Evolutionary conservation across 805 yeast genomes (phyloP).

Genomic region (Ogataea chonburiensis): DNA sequence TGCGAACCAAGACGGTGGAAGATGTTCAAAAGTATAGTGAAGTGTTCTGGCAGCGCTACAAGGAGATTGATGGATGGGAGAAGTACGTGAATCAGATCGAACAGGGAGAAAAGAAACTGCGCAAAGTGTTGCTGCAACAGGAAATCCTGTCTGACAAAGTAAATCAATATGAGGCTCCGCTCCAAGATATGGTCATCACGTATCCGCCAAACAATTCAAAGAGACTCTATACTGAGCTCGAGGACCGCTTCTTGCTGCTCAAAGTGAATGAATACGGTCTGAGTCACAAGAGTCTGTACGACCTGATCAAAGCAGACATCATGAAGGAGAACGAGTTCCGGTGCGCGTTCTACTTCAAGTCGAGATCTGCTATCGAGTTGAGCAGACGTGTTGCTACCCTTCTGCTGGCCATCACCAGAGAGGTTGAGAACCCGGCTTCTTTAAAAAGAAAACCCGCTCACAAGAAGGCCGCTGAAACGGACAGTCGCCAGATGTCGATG

Average conservation of each 20-base stretch:
- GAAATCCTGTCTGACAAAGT: constrained; percentile 53
- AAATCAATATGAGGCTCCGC: constrained; percentile 53
- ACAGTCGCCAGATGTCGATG: constrained; percentile 35
- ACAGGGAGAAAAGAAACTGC: constrained; percentile 65
- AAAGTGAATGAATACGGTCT: constrained; percentile 67
- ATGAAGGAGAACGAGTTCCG: constrained; percentile 56
- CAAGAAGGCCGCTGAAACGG: constrained; percentile 16
- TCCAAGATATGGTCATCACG: constrained; percentile 60
- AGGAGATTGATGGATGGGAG: constrained; percentile 65
- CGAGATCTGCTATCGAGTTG: constrained; percentile 70
- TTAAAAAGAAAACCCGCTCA: constrained; percentile 44
- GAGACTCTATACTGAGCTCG: constrained; percentile 63
- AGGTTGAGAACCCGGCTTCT: constrained; percentile 60
- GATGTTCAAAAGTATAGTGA: constrained; percentile 60
- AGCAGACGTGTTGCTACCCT: constrained; percentile 69
- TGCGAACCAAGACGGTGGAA: constrained; percentile 54
- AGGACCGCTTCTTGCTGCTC: constrained; percentile 64
- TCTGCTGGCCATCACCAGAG: constrained; percentile 65
- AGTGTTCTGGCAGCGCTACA: constrained; percentile 62
- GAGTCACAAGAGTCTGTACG: constrained; percentile 55
- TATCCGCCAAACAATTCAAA: constrained; percentile 86
- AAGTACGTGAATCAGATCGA: constrained; percentile 72
- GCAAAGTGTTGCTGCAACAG: constrained; percentile 54
- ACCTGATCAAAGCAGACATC: constrained; percentile 65
- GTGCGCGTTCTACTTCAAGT: constrained; percentile 71